Evolutionary conservation across 1,284 basidiomycete species (phyloP), one percentile per base, ranked within the genome.

Genomic region (Golubevia sp.): DNA sequence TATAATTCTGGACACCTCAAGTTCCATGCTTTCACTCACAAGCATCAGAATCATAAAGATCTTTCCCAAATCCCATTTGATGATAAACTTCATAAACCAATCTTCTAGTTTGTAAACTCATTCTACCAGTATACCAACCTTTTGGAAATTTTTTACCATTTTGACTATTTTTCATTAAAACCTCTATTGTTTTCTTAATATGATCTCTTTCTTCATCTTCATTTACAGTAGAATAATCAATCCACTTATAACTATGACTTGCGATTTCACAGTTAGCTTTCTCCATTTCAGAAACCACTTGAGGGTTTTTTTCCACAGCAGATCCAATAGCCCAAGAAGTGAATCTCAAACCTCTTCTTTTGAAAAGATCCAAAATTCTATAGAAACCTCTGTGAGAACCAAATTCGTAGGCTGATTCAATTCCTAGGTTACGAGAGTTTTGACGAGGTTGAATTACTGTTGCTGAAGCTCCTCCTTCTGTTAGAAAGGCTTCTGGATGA

Each of bases 41-140:
- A 25, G 79, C 78, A 30, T 82, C 79, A 2, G 63, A 71, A 54
- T 82, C 79, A 61, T 82, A 82, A 26, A 77, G 63, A 56, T 77
- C 58, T 8, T 64, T 66, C 20, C 74, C 61, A n/a, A 76, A 57
- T 1, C 73, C 74, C 2, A 70, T 59, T 48, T 70, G 55, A 34
- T 74, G 71, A 67, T 82, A 82, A n/a, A 56, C 64, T 38, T 78
- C 71, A 50, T 82, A 82, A n/a, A 82, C 79, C n/a, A 82, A 56
- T 1, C 76, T 60, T 8, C 79, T 69, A 1, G 79, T 82, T 59
- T 78, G 70, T 56, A 78, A 63, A 49, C 77, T 79, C 55, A 66
- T 71, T 34, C 84, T 76, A 1, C 84, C 84, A 15, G 84, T 85
- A 70, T 85, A 85, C 85, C 85, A 85, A 1, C 85, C 85, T 1